Conservation (phyloP, 2,329 filamentous ascomycete species). For the Pseudodiploospora longispora region DNA sequence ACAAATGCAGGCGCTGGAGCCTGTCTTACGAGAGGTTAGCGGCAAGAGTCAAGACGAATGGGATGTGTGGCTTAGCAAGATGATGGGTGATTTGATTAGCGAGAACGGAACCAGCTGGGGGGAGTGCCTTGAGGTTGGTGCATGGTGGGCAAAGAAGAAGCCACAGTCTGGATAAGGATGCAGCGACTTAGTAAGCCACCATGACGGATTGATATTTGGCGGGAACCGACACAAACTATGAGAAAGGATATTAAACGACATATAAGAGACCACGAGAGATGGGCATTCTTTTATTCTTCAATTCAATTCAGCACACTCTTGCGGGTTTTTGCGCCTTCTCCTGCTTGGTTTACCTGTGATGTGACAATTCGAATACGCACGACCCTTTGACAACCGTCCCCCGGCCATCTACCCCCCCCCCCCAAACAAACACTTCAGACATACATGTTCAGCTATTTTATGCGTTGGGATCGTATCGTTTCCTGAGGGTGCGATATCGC, state of each 20-base stretch:
- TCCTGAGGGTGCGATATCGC: conserved; percentile 75
- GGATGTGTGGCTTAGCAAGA: conserved; percentile 80
- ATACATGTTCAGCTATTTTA: conserved; percentile 15
- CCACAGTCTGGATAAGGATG: background rate
- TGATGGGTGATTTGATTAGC: conserved; percentile 77
- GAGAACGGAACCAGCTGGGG: conserved; percentile 73
- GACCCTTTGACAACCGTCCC: too few species aligned
- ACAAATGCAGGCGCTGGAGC: conserved; percentile 79
- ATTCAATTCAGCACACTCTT: too few species aligned
- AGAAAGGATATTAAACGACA: too few species aligned
- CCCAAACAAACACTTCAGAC: too few species aligned
- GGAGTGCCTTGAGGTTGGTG: conserved; percentile 79
- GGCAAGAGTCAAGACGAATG: conserved; percentile 87
- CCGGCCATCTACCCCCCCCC: too few species aligned
- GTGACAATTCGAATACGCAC: too few species aligned
- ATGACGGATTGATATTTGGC: too few species aligned
- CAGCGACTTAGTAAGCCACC: background rate
- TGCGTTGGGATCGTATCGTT: conserved; percentile 58
- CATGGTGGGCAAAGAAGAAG: conserved; percentile 78
- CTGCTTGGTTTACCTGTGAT: too few species aligned
- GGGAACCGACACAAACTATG: too few species aligned
- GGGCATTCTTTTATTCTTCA: too few species aligned
- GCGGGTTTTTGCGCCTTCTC: too few species aligned
- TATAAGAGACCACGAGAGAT: too few species aligned
- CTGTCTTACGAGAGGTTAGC: conserved; percentile 70